These are phyloP conservation scores for Xylaria bambusicola DNA, from an alignment of 495 filamentous ascomycete genomes.

Conservation along the genomic window DNA sequence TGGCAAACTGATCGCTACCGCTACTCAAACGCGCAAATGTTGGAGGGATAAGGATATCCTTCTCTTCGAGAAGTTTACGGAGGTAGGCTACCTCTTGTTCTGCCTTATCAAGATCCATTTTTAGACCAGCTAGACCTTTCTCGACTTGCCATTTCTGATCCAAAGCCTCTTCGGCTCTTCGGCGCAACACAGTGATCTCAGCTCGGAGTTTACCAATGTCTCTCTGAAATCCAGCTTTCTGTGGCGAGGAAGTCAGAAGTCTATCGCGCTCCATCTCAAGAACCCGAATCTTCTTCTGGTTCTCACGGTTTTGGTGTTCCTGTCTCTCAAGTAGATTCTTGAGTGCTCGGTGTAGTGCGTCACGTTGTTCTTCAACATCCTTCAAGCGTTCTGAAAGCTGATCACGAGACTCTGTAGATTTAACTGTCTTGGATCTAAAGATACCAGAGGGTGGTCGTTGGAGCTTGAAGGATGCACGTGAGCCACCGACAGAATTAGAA, in stretches of 20 bases:
- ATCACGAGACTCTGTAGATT: constrained; percentile 65
- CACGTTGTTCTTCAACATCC: constrained; percentile 89
- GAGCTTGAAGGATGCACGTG: constrained; percentile 29
- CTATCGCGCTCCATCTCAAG: constrained; percentile 79
- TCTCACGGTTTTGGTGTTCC: constrained; percentile 75
- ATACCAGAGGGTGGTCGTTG: constrained; percentile 39
- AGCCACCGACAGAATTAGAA: constrained; percentile 47
- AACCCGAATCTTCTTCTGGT: constrained; percentile 70
- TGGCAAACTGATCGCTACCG: constrained; percentile 29
- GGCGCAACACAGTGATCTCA: constrained; percentile 82
- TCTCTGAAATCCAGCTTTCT: constrained; percentile 74
- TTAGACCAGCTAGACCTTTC: constrained; percentile 86
- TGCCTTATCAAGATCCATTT: constrained; percentile 96
- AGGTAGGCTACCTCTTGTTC: constrained; percentile 87
- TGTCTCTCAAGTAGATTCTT: constrained; percentile 87
- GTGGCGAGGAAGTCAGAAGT: constrained; percentile 68
- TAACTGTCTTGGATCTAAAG: constrained; percentile 63
- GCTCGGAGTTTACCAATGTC: constrained; percentile 78
- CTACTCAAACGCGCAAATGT: constrained; percentile 51
- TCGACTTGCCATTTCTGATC: constrained; percentile 96
- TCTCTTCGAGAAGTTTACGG: constrained; percentile 77
- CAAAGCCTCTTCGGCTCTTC: constrained; percentile 91
- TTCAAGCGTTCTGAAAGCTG: constrained; percentile 81
- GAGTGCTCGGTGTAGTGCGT: constrained; percentile 84
- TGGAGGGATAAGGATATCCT: constrained; percentile 74